Conservation (phyloP, 2,329 filamentous ascomycete species). For the Monilinia polystroma region DNA sequence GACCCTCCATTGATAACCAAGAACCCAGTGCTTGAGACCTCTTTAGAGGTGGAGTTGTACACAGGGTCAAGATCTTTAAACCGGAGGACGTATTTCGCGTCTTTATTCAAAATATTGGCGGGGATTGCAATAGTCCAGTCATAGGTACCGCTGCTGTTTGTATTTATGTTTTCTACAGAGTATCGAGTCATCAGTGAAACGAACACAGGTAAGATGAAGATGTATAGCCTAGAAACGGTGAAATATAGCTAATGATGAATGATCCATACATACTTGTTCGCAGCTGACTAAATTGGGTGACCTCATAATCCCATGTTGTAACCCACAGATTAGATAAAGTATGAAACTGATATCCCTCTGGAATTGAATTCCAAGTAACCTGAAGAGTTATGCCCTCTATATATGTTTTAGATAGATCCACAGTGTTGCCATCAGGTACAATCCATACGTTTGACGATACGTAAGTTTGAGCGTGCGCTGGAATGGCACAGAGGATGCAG, state of each 20-base stretch:
- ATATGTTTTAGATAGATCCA: not conserved
- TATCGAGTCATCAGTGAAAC: not conserved
- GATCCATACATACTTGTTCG: not conserved
- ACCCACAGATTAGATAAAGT: conserved; percentile 9
- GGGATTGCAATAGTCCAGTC: conserved; percentile 6
- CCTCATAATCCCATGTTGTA: not conserved
- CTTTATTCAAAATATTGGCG: not conserved
- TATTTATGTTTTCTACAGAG: not conserved
- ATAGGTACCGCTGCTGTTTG: not conserved
- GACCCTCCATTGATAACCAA: not conserved
- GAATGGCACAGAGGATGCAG: not conserved
- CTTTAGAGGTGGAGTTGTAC: not conserved
- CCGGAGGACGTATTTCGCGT: conserved; percentile 12
- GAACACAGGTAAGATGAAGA: not conserved
- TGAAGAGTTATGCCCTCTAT: not conserved
- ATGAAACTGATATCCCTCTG: not conserved
- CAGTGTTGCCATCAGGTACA: conserved; percentile 1
- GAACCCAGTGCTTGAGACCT: conserved; percentile 12
- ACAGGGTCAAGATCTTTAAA: not conserved
- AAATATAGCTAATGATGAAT: not conserved
- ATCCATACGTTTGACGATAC: conserved; percentile 10
- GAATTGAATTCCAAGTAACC: not conserved
- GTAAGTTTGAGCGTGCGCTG: not conserved
- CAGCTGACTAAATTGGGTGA: not conserved
- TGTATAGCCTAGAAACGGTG: too few relatives aligned